Evolutionary conservation across 75 land plant genomes (phyloP).

Genomic region (Pinus tabuliformis): DNA sequence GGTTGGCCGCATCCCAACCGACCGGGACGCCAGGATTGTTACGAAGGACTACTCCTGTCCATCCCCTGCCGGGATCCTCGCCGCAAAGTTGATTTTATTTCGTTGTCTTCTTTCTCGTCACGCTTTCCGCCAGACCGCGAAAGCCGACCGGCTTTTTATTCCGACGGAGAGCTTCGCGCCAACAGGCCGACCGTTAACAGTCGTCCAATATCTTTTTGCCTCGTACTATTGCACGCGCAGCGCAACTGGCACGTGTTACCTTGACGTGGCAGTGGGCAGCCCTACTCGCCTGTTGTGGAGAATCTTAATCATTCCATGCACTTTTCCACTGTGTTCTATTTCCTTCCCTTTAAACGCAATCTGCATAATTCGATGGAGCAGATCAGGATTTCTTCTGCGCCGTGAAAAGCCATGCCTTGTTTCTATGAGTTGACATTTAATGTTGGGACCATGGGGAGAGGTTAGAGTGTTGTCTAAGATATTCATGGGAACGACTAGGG

Average conservation of each 20-base stretch:
- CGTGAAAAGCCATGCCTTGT: too few species aligned
- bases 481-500: too few species aligned
- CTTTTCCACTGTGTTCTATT: too few species aligned
- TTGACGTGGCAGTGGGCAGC: not conserved
- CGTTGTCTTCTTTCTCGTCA: not conserved
- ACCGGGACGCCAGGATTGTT: slow-evolving; percentile 1
- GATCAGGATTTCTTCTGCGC: too few species aligned
- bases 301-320: too few species aligned
- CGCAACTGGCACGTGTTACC: not conserved
- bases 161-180: not conserved
- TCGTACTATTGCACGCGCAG: not conserved
- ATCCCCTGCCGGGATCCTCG: slow-evolving; percentile 2
- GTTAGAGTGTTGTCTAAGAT: too few species aligned
- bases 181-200: not conserved
- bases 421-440: too few species aligned
- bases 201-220: not conserved
- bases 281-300: not conserved
- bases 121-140: not conserved
- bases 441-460: too few species aligned
- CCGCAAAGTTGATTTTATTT: not conserved
- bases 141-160: not conserved
- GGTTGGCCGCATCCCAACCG: not conserved
- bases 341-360: too few species aligned
- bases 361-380: too few species aligned
- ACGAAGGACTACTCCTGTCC: not conserved